Evolutionary conservation across 345 rosid species (phyloP).

Genomic region (Clarkia xantiana): DNA sequence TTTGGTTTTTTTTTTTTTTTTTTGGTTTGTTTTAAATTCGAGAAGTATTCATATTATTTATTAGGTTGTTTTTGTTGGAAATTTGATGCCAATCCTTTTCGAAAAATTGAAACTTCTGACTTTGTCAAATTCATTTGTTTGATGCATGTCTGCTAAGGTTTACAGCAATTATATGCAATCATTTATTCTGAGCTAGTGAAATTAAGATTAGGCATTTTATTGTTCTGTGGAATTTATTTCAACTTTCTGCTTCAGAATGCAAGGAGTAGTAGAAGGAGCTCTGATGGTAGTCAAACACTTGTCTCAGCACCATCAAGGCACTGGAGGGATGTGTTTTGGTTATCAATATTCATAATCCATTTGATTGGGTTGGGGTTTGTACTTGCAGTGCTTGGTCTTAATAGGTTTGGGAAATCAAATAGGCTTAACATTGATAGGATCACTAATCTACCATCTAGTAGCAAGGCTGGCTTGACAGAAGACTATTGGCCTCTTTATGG

Average conservation of each 20-base stretch:
- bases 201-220: neutral
- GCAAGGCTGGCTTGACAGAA: slow-evolving; percentile 46
- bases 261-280: slow-evolving; percentile 47
- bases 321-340: slow-evolving; percentile 94
- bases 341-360: slow-evolving; percentile 60
- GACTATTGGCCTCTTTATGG: slow-evolving; percentile 88
- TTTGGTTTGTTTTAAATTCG: too few relatives aligned
- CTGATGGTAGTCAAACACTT: slow-evolving; percentile 29
- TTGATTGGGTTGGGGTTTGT: slow-evolving; percentile 44
- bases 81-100: too few relatives aligned
- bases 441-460: slow-evolving; percentile 26
- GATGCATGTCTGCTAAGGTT: too few relatives aligned
- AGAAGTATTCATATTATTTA: too few relatives aligned
- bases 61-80: too few relatives aligned
- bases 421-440: slow-evolving; percentile 65
- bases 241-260: slow-evolving; percentile 29
- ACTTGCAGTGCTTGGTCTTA: slow-evolving; percentile 54
- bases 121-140: too few relatives aligned
- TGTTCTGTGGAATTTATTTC: neutral
- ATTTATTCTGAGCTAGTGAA: too few relatives aligned
- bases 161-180: too few relatives aligned
- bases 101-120: too few relatives aligned
- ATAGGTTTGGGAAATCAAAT: slow-evolving; percentile 54
- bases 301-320: slow-evolving; percentile 35
- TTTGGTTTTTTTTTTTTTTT: too few relatives aligned